Percentiles rank a stretch among this genome's conserved stretches.
Conservation (phyloP, 768 basidiomycete genomes). For the Chalciporus pseudorubinellus region DNA sequence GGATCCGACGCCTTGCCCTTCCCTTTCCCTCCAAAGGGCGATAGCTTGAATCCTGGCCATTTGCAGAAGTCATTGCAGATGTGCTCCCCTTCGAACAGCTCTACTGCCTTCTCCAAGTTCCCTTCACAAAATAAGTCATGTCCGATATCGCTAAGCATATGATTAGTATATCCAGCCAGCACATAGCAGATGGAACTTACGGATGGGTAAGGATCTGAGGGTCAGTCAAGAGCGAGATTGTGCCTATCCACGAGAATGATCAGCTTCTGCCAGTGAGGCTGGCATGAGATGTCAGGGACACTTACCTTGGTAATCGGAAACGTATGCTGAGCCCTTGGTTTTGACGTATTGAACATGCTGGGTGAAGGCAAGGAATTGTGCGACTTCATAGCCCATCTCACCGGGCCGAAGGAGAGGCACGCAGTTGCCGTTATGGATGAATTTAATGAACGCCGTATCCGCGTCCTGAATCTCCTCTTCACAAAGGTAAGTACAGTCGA, state of each 20-base stretch:
- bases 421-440: slow-evolving; percentile 4
- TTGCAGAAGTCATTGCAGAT: slow-evolving; percentile 9
- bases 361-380: slow-evolving; percentile 3
- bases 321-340: background rate
- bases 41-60: slow-evolving; percentile 10
- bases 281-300: too few species aligned
- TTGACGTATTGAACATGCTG: too few species aligned
- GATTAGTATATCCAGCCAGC: too few species aligned
- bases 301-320: slow-evolving; percentile 11
- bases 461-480: slow-evolving; percentile 4
- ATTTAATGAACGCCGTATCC: background rate
- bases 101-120: slow-evolving; percentile 5
- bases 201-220: slow-evolving; percentile 7
- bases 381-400: background rate
- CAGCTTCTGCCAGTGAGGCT: too few species aligned
- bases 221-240: background rate
- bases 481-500: background rate
- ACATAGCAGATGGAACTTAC: background rate
- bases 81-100: slow-evolving; percentile 2
- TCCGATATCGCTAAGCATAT: background rate
- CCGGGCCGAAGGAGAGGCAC: background rate
- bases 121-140: slow-evolving; percentile 5
- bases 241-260: too few species aligned
- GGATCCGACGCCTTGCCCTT: too few species aligned
- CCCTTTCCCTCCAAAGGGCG: too few species aligned